Evolutionary conservation across 192 early-diverging fungal genomes (phyloP), one percentile per base, ranked within the genome.

Genomic region (Coemansia sp.): DNA sequence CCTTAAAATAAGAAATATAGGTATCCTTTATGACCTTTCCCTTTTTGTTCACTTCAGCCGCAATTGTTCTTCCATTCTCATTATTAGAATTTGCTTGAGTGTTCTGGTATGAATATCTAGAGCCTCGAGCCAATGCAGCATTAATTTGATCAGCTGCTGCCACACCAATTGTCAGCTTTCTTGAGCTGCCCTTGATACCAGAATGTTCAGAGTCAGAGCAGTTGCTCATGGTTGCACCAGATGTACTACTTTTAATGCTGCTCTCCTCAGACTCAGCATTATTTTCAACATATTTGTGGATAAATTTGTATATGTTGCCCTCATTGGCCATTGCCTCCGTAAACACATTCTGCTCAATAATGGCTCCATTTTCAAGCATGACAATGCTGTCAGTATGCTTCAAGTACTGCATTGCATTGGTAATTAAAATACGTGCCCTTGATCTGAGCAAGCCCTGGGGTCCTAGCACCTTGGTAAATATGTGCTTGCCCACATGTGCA

Each of bases 401-500:
- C 47, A 87, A 65, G 32, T 78, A 67, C 24, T 80, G 73, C 6
- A 83, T 43, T 1, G 74, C 73, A 52, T 86, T 85, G 24, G 84
- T 86, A 44, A 85, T 71, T 1, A 84, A 67, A 2, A 88, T 66
- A 0, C 80, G 79, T 3, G 84, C 81, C 7, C 81, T 57, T 5
- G 50, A 48, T 19, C 56, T 47, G 14, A 86, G 56, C 24, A 83
- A n/a, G 6, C 81, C 83, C 45, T 65, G 55, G 44, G 68, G 65
- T 12, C 69, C 75, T 23, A 83, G 62, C 22, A 79, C 80, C 25
- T 83, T 74, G 0, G 77, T 67, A 33, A 84, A 86, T 1, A 86
- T 64, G n/a, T 78, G 73, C 50, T 83, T 82, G 32, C 81, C 78
- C 5, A 86, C 85, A 60, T 84, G 82, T 4, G 82, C 72, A 62